phyloP scores from a whole-genome alignment of 441 rosid genomes.

The Omphalea diandra region DNA sequence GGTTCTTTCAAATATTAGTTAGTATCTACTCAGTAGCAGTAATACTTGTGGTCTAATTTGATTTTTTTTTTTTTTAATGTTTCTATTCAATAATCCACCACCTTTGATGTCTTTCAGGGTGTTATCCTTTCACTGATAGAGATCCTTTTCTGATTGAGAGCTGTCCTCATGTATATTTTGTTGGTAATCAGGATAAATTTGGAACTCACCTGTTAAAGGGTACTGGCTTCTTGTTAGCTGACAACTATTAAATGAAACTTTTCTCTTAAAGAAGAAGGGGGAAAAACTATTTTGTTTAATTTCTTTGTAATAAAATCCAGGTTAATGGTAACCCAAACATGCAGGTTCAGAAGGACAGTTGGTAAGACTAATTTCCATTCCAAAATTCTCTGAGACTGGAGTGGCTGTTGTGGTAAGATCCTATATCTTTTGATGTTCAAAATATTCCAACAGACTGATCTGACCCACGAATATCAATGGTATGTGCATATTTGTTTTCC shows the following conservation, averaged over 20 bases:
- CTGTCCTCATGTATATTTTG: slow-evolving; percentile 95
- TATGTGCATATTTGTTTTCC: not conserved
- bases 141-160: slow-evolving; percentile 93
- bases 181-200: slow-evolving; percentile 77
- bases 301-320: not conserved
- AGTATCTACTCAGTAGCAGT: not conserved
- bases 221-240: slow-evolving; percentile 24
- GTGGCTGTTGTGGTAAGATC: slow-evolving; percentile 73
- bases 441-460: not conserved
- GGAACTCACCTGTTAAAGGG: slow-evolving; percentile 62
- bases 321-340: slow-evolving; percentile 15
- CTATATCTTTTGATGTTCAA: slow-evolving; percentile 18
- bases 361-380: slow-evolving; percentile 78
- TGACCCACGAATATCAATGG: slow-evolving; percentile 3
- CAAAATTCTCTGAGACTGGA: slow-evolving; percentile 79
- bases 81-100: slow-evolving; percentile 12
- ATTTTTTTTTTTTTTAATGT: slow-evolving; percentile 7
- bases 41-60: not conserved
- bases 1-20: not conserved
- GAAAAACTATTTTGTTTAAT: not conserved
- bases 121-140: slow-evolving; percentile 90
- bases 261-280: slow-evolving; percentile 3
- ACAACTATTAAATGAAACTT: not conserved
- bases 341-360: slow-evolving; percentile 90
- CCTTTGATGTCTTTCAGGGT: slow-evolving; percentile 47